Percentiles rank a stretch among this genome's conserved stretches.
These are phyloP conservation scores for Aspergillus transmontanensis DNA, from an alignment of 2,329 filamentous ascomycete genomes.

Conservation along the genomic window DNA sequence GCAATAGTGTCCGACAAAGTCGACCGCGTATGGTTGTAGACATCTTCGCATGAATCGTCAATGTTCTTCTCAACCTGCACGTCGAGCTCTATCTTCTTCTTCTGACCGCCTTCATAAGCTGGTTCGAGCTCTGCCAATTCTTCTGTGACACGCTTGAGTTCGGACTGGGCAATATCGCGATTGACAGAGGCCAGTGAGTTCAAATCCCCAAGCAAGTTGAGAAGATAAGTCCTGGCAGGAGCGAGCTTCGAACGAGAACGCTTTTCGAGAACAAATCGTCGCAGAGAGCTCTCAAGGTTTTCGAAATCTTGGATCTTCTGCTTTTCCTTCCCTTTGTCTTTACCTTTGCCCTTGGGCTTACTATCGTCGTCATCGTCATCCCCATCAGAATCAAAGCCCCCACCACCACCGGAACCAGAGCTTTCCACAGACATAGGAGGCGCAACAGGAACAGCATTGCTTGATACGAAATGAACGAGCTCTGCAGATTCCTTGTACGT, in stretches of 20 bases:
- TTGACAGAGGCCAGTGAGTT: conserved; percentile 83
- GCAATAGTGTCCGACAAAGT: conserved; percentile 75
- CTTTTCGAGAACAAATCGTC: conserved; percentile 94
- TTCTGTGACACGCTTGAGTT: conserved; percentile 78
- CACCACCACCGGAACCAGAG: conserved; percentile 54
- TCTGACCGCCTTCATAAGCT: conserved; percentile 79
- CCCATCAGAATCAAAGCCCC: conserved; percentile 57
- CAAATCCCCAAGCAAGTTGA: conserved; percentile 90
- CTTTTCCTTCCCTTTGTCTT: conserved; percentile 86
- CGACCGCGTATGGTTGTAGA: conserved; percentile 80
- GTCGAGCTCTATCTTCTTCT: conserved; percentile 75
- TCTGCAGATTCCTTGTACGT: conserved; percentile 92
- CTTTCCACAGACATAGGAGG: conserved; percentile 57
- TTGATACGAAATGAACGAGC: conserved; percentile 96
- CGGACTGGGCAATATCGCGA: conserved; percentile 78
- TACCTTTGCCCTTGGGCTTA: conserved; percentile 58
- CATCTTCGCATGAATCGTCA: conserved; percentile 79
- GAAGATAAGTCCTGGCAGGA: conserved; percentile 89
- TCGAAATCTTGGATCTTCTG: conserved; percentile 90
- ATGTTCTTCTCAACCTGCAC: conserved; percentile 81
- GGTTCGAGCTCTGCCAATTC: conserved; percentile 85
- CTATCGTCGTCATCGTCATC: conserved; percentile 50
- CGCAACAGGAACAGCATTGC: conserved; percentile 83
- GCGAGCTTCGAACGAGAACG: conserved; percentile 92
- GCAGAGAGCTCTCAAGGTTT: conserved; percentile 81